Conservation (phyloP, 768 basidiomycete genomes). For the Filobasidium floriforme region DNA sequence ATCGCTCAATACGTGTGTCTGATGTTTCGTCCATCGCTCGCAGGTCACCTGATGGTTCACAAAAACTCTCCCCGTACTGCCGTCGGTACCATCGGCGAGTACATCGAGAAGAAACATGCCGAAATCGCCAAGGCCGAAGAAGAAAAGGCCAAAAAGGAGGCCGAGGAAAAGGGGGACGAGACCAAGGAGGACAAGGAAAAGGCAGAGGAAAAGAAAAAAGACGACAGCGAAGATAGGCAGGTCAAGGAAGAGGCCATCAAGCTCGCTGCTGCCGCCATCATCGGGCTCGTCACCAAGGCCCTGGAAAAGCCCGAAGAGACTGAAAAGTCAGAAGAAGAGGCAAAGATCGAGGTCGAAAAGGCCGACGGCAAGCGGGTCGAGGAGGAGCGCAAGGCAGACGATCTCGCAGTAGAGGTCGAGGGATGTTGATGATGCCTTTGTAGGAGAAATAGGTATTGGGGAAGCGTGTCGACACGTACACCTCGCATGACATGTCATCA, state of each 20-base stretch:
- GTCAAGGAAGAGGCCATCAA: background rate
- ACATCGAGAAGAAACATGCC: slow-evolving; percentile 4
- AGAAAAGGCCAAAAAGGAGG: background rate
- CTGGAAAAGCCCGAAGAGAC: background rate
- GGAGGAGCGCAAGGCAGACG: background rate
- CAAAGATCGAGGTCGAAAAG: background rate
- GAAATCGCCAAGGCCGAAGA: slow-evolving; percentile 11
- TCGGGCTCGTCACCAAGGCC: background rate
- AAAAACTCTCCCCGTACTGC: slow-evolving; percentile 18
- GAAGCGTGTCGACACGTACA: background rate
- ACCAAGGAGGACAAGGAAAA: background rate
- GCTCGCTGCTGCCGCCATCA: slow-evolving; percentile 1
- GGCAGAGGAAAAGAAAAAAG: background rate
- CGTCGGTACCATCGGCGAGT: slow-evolving; percentile 1
- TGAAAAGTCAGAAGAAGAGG: background rate
- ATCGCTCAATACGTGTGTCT: too few species aligned
- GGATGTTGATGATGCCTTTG: background rate
- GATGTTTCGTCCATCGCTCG: too few species aligned
- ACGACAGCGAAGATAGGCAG: background rate
- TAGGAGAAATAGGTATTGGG: background rate
- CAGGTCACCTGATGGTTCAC: slow-evolving; percentile 21
- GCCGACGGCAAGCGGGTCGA: background rate
- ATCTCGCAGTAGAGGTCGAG: background rate
- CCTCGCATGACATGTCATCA: background rate
- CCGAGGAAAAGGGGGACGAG: slow-evolving; percentile 1